These are phyloP conservation scores for Sanguinoderma infundibulare DNA, from an alignment of 1,284 basidiomycete genomes.

Conservation along the genomic window DNA sequence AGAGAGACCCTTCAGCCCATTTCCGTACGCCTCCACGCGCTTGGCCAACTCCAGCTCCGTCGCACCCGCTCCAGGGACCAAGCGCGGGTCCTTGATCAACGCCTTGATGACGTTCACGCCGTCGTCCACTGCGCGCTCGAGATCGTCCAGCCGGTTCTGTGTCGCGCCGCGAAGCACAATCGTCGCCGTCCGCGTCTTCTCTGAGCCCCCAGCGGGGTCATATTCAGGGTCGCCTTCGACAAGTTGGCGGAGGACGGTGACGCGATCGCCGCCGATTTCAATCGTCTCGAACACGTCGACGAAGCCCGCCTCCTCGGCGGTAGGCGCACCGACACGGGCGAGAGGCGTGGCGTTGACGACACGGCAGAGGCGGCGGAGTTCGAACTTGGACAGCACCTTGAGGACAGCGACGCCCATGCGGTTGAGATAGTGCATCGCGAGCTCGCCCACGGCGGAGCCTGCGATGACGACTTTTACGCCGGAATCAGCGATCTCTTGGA, in stretches of 20 bases:
- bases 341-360: conserved; percentile 97
- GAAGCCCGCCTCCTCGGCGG: conserved; percentile 94
- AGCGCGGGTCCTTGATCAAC: conserved; percentile 86
- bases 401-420: conserved; percentile 92
- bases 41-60: conserved; percentile 91
- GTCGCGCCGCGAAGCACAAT: conserved; percentile 98
- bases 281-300: conserved; percentile 95
- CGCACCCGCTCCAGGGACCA: conserved; percentile 95
- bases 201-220: conserved; percentile 48
- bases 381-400: conserved; percentile 98
- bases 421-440: conserved; percentile 97
- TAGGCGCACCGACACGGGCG: conserved; percentile 94
- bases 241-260: conserved; percentile 95
- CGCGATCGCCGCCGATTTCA: conserved; percentile 97
- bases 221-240: conserved; percentile 61
- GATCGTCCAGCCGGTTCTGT: conserved; percentile 92
- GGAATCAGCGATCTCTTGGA: conserved; percentile 96
- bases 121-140: conserved; percentile 94
- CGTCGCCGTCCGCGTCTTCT: conserved; percentile 87
- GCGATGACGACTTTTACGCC: conserved; percentile 95
- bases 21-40: conserved; percentile 86
- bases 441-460: conserved; percentile 92
- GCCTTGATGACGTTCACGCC: conserved; percentile 97
- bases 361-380: conserved; percentile 91
- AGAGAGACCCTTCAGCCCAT: conserved; percentile 87